Evolutionary conservation across 1,139 yeast genomes (phyloP), one percentile per base, ranked within the genome.

Genomic region (Sugiyamaella neomexicana): DNA sequence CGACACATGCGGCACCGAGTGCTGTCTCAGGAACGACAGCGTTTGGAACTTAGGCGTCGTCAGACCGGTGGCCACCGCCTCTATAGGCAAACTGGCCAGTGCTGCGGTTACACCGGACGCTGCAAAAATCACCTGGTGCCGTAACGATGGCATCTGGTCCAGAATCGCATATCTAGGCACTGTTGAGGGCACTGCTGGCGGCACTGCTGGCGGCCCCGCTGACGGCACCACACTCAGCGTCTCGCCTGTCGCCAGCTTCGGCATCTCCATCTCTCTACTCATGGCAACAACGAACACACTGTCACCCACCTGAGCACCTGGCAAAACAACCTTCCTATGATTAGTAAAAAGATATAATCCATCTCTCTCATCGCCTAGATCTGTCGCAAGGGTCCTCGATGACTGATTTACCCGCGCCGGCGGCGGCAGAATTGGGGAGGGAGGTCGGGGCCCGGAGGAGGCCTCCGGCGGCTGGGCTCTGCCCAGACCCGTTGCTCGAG

Each of bases 61-160:
- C 7, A 34, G 1, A 31, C 45, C 40, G 15, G 32, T 34, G 16
- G 36, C 25, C 10, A 37, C 31, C 10, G 50, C 54, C 16, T 44
- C 55, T 44, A 53, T 31, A 2, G 54, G 54, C 25, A 44, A 31
- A 10, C 43, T 50, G 8, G 54, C 40, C 20, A 48, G n/a, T 5
- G 52, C 54, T 2, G 54, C 46, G 4, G 37, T 32, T 15, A 52
- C 15, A 13, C 54, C 54, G 7, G 54, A 37, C 8, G 44, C 31
- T 6, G 46, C 50, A 40, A 44, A 50, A 9, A 40, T 37, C 51
- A 52, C 23, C 37, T 52, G 54, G 20, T 47, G 51, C n/a, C 27
- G 5, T 9, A 47, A 47, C 6, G 45, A 8, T 2, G 51, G 51
- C 34, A 45, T 23, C 12, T 45, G 39, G 12, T 45, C 49, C 29